Base-by-base conservation (phyloP, 2,329 filamentous ascomycete genomes). In the Aspergillus ruber region DNA sequence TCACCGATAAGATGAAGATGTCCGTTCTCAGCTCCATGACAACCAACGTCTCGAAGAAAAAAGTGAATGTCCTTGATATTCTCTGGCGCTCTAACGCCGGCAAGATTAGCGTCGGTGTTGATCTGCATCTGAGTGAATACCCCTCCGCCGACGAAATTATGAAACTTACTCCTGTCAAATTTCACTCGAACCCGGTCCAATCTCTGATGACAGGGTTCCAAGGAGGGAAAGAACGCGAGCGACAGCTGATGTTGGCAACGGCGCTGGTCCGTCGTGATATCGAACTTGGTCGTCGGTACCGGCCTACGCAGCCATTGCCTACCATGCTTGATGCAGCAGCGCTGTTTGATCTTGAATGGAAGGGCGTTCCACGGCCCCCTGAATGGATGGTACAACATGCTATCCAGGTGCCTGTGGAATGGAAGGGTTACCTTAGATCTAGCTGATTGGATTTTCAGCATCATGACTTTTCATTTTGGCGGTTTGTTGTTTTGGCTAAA, bases 241-340 rank as follows among this genome's bases (percentile, higher is more conserved):
- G 51, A n/a, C 65, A 66, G 44, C 43, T 55, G 5, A 48, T 48
- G 1, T 43, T 69, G 17, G 65, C 61, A 13, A 50, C 52, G 12
- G 51, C 45, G 23, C 47, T 69, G 29, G 42, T 66, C 21, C 39
- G 56, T 2, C 61, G 56, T 38, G 69, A 72, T 47, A 55, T 66
- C 4, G 42, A 56, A 4, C 44, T 56, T 3, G 62, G 56, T 3
- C 44, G 50, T 5, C 50, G 43, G 36, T 64, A 59, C 35, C 33
- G 44, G 9, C 61, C 65, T 20, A 36, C 43, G 3, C 43, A 53
- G 18, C 49, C 60, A 13, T 47, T 72, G 12, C 32, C 44, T 3
- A 48, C 61, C 17, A 69, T 70, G 65, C 51, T 73, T 29, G 58
- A 66, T 42, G 60, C 65, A 7, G 70, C 70, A 7, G 49, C 52